Percentiles rank a stretch among this genome's conserved stretches.
Evolutionary conservation across 73 alveolate species (phyloP).

Genomic region (Tetrahymena malaccensis): DNA sequence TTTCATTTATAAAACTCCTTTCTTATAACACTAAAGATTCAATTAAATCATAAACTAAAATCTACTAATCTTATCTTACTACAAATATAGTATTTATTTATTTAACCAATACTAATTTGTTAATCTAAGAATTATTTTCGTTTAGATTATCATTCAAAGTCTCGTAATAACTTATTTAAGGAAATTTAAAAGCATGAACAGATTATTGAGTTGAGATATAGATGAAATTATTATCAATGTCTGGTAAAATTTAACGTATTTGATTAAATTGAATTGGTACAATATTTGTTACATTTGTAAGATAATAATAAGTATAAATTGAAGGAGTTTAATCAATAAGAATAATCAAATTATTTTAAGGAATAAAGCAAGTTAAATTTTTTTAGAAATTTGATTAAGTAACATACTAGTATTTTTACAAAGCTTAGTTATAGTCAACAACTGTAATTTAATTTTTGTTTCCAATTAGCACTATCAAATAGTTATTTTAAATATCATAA

Average conservation of each 20-base stretch:
- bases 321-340: not conserved
- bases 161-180: not conserved
- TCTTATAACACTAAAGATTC: not conserved
- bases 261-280: not conserved
- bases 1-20: not conserved
- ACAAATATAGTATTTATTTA: not conserved
- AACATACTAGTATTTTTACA: not conserved
- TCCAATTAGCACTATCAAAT: not conserved
- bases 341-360: not conserved
- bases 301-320: not conserved
- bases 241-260: not conserved
- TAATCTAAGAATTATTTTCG: not conserved
- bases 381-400: not conserved
- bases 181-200: not conserved
- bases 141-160: not conserved
- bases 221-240: not conserved
- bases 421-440: not conserved
- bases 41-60: not conserved
- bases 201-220: not conserved
- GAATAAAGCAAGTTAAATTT: not conserved
- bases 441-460: not conserved
- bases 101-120: not conserved
- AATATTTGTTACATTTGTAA: not conserved
- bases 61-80: not conserved
- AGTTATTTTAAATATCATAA: not conserved